Evolutionary conservation across 2,329 filamentous ascomycete genomes (phyloP), one percentile per base, ranked within the genome.

Genomic region (Corinectria fuckeliana): DNA sequence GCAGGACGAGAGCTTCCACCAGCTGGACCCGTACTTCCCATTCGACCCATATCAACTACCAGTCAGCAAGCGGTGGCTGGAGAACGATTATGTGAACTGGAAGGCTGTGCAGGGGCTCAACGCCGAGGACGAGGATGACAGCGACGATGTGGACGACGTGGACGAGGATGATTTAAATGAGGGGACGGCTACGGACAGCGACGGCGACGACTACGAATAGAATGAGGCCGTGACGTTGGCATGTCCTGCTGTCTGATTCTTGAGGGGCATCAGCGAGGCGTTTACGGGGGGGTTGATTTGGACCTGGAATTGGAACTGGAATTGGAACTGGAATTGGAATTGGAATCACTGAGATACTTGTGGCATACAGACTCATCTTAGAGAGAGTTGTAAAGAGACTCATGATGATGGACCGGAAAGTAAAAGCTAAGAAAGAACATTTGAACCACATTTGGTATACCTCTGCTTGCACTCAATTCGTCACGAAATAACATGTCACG

Each of bases 11-110:
- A 88, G 89, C 62, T 90, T 88, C 70, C 89, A 94, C 70, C 90
- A 97, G 75, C 84, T 99, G 2, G 93, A 98, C 68, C 91, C 93
- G 0, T 97, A 96, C 75, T 99, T 98, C 71, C 95, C 95, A 0
- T 99, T 99, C 71, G 95, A 99, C 73, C 96, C 96, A 2, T 99
- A 98, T 75, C 90, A 94, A 70, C 81, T 99, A 49, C 93, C 93
- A 1, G 82, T 88, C 66, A 97, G 93, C 75, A 92, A 91, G 76
- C 85, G 88, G 59, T 98, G 95, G 96, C 79, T 99, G 11, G 90
- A 93, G 62, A 84, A 86, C 18, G 90, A 96, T 72, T 97, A 97
- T 71, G 84, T 94, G 26, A 82, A 88, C 50, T 97, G 92, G 91
- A 86, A 86, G 63, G 85, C 88, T 5, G 86, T 96, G 32, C 87